Evolutionary conservation across 2,329 filamentous ascomycete genomes (phyloP), one percentile per base, ranked within the genome.

Genomic region (Fusarium denticulatum): DNA sequence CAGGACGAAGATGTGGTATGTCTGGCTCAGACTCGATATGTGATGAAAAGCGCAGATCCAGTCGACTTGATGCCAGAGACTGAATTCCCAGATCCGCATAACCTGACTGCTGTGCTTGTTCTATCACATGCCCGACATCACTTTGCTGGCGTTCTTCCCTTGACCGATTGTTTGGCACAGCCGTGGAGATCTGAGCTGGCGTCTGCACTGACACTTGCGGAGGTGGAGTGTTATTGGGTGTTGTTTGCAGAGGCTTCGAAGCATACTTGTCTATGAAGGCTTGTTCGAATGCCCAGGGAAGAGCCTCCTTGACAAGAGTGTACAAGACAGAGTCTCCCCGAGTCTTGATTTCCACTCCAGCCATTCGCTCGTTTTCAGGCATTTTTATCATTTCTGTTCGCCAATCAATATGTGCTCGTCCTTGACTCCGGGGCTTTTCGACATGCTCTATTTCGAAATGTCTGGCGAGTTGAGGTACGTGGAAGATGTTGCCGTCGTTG

Each of bases 401-500:
- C 86, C 87, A 88, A 70, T 87, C 82, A 40, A 82, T 65, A 20
- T 76, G 67, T 13, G 74, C 67, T 10, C 62, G n/a, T 16, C 64
- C 49, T 64, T 73, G 52, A 61, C 76, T 47, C 71, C 69, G 49
- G 46, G 50, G 64, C 70, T 77, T 78, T 55, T 82, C 77, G 26
- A 83, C 60, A 70, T 88, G 86, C 26, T 78, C 79, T 53, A 77
- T 76, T 43, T 90, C 87, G 64, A 90, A 90, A 72, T 91, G 87
- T 63, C 86, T 88, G 69, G 88, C 87, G 63, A 93, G 86, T 59
- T 88, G 86, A 34, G 89, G 86, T 22, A 93, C 82, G n/a, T 88
- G 88, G 67, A 88, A 87, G 15, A 85, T 80, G 55, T 81, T 53
- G 68, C 72, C 78, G 62, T 81, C 78, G 74, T 79, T 83, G 75